phyloP scores from a whole-genome alignment of 352 stramenopile genomes.

The Phytophthora colocasiae region DNA sequence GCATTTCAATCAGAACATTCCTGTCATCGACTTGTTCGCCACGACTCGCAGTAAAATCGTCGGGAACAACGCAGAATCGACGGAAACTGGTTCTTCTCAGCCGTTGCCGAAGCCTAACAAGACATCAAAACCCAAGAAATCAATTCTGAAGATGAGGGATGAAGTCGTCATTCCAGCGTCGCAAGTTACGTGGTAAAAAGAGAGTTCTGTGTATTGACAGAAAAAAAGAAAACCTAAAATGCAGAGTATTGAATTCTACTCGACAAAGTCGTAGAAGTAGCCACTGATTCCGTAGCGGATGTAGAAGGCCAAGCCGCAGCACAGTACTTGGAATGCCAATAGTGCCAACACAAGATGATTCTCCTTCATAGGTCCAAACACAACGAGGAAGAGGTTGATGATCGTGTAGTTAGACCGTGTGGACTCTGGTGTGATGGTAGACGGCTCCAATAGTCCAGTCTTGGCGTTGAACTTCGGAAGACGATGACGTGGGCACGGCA shows the following conservation, averaged over 20 bases:
- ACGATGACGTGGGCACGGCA: constrained; percentile 97
- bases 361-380: constrained; percentile 88
- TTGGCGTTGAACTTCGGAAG: constrained; percentile 95
- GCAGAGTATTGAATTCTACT: constrained; percentile 49
- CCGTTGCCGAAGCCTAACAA: constrained; percentile 55
- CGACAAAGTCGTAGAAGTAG: constrained; percentile 90
- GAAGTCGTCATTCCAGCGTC: constrained; percentile 50
- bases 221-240: constrained; percentile 5
- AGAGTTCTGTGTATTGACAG: constrained; percentile 9
- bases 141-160: constrained; percentile 56
- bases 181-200: constrained; percentile 40
- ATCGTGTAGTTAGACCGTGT: constrained; percentile 89
- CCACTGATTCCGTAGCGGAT: constrained; percentile 86
- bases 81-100: constrained; percentile 13
- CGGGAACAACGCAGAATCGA: constrained; percentile 12
- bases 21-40: constrained; percentile 48
- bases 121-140: constrained; percentile 49
- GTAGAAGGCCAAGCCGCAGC: constrained; percentile 81
- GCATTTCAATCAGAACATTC: constrained; percentile 43
- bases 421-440: constrained; percentile 89
- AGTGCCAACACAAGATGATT: constrained; percentile 70
- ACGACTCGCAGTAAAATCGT: constrained; percentile 49
- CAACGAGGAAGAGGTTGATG: constrained; percentile 88
- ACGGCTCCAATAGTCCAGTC: constrained; percentile 93
- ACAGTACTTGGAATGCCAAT: constrained; percentile 79